A percentile compares a stretch with the other conserved stretches of the same genome.
Evolutionary conservation across 2,329 filamentous ascomycete species (phyloP).

Genomic region (Ophiosphaerella narmari): DNA sequence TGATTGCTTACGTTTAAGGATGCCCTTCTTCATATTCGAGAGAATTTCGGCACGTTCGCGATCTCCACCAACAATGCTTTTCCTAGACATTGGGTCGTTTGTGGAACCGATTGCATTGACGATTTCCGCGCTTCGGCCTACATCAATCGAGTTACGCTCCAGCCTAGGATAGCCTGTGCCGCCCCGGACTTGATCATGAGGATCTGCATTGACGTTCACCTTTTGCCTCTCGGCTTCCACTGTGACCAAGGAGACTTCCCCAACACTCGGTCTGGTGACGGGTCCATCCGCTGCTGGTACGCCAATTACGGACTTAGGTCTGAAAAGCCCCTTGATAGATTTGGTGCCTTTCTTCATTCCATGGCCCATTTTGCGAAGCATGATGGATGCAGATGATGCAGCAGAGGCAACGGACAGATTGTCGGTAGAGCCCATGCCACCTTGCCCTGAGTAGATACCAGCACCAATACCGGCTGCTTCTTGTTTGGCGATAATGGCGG

Average conservation of each 20-base stretch:
- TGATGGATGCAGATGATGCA: constrained; percentile 85
- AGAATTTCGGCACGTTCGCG: constrained; percentile 88
- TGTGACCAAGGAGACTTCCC: constrained; percentile 93
- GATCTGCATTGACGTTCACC: constrained; percentile 75
- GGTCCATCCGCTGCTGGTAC: constrained; percentile 72
- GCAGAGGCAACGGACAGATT: constrained; percentile 92
- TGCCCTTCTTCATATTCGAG: constrained; percentile 91
- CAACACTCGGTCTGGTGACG: constrained; percentile 69
- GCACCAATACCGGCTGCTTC: constrained; percentile 90
- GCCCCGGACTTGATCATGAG: constrained; percentile 68
- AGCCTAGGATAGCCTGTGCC: constrained; percentile 83
- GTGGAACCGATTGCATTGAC: constrained; percentile 41
- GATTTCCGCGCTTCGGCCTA: constrained; percentile 54
- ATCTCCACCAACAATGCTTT: constrained; percentile 90
- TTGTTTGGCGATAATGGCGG: constrained; percentile 87
- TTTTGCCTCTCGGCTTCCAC: constrained; percentile 89
- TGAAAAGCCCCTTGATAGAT: constrained; percentile 90
- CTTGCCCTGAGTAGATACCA: constrained; percentile 88
- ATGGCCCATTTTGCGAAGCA: constrained; percentile 98
- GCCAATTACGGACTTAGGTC: constrained; percentile 89
- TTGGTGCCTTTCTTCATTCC: constrained; percentile 95
- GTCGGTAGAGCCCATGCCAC: constrained; percentile 90
- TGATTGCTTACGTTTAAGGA: constrained; percentile 77
- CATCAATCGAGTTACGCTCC: constrained; percentile 80
- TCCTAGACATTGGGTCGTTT: constrained; percentile 64